Conservation (phyloP, 2,329 filamentous ascomycete species). For the Nemania sp. region DNA sequence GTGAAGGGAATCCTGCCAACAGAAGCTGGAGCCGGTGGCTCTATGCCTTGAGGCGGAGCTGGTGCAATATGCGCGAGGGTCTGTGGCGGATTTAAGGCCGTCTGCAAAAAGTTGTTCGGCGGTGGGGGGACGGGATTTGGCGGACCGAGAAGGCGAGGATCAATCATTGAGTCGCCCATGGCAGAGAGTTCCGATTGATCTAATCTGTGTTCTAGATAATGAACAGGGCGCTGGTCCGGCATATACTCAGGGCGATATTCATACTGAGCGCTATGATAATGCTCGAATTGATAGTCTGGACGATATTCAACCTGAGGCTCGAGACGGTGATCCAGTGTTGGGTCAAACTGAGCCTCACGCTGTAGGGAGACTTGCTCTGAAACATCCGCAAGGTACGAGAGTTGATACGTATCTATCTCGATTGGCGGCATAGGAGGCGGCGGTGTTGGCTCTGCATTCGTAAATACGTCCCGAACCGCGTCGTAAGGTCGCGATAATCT, state of each 20-base stretch:
- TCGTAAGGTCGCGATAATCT: constrained; percentile 48
- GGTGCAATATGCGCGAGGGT: constrained; percentile 39
- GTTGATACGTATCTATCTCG: constrained; percentile 33
- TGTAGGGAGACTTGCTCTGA: constrained; percentile 32
- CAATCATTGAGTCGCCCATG: constrained; percentile 36
- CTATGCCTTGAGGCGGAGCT: constrained; percentile 33
- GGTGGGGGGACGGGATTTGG: constrained; percentile 29
- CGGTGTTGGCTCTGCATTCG: constrained; percentile 38
- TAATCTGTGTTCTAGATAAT: constrained; percentile 19
- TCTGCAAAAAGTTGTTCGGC: constrained; percentile 44
- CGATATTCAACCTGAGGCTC: constrained; percentile 24
- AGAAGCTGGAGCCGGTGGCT: constrained; percentile 24
- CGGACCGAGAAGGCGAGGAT: constrained; percentile 36
- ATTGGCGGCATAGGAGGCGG: constrained; percentile 27
- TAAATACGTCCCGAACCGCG: constrained; percentile 51
- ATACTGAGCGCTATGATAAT: constrained; percentile 10
- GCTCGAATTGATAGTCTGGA: constrained; percentile 18
- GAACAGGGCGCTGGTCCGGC: constrained; percentile 15
- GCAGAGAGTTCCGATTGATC: constrained; percentile 19
- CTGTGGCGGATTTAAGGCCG: constrained; percentile 43
- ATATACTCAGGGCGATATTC: constrained; percentile 23
- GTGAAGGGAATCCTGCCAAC: constrained; percentile 43
- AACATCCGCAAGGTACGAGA: constrained; percentile 42
- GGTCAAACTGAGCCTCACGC: constrained; percentile 21
- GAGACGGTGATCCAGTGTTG: constrained; percentile 19